A percentile compares a stretch with the other conserved stretches of the same genome.
Evolutionary conservation across 257 asterid genomes (phyloP).

Genomic region (Solanum chiquidenum): DNA sequence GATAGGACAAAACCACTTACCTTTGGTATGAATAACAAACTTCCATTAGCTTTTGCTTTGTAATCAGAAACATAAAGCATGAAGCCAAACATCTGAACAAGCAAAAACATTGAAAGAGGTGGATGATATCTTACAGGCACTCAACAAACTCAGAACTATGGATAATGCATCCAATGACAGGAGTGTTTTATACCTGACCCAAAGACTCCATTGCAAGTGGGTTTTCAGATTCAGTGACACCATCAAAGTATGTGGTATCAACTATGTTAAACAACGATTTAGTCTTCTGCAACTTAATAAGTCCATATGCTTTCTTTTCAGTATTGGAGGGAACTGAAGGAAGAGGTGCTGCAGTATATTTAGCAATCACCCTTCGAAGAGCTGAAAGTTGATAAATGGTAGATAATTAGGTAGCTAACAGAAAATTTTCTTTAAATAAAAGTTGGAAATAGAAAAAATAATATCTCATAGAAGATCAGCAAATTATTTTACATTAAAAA

Average conservation of each 20-base stretch:
- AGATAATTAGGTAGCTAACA: conserved; percentile 4
- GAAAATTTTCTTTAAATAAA: not conserved
- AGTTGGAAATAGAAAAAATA: too few relatives aligned
- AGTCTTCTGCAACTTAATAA: conserved; percentile 36
- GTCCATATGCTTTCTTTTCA: conserved; percentile 62
- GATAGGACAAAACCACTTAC: conserved; percentile 20
- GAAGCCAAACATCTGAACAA: conserved; percentile 82
- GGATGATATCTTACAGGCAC: conserved; percentile 4
- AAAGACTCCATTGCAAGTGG: conserved; percentile 80
- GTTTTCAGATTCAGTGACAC: conserved; percentile 41
- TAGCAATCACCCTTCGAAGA: conserved; percentile 63
- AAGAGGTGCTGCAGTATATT: conserved; percentile 41
- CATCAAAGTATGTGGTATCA: conserved; percentile 19
- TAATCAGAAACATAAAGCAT: conserved; percentile 62
- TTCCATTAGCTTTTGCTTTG: conserved; percentile 39
- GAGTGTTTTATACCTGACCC: conserved; percentile 54
- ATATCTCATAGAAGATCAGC: too few relatives aligned
- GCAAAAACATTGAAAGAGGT: conserved; percentile 5
- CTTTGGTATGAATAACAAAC: conserved; percentile 59
- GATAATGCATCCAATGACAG: not conserved
- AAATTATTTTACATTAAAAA: too few relatives aligned
- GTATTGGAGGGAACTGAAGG: conserved; percentile 48
- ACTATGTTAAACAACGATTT: conserved; percentile 45
- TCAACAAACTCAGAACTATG: conserved; percentile 7
- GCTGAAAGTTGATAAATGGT: conserved; percentile 44